A percentile compares a stretch with the other conserved stretches of the same genome.
These are phyloP conservation scores for Colletotrichum zoysiae DNA, from an alignment of 2,329 filamentous ascomycete genomes.

Conservation along the genomic window DNA sequence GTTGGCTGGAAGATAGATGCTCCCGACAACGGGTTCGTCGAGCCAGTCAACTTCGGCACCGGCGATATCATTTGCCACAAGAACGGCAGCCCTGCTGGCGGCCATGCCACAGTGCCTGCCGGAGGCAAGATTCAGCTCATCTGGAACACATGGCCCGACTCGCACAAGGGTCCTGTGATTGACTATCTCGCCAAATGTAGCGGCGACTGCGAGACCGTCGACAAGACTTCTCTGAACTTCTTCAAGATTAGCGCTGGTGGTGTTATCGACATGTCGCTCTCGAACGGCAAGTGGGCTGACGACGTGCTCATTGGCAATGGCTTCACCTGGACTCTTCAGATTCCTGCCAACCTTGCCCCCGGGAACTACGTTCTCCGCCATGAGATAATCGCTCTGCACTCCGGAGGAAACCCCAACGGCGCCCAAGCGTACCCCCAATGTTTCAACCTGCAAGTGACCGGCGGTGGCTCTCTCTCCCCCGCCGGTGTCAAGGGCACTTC, in stretches of 20 bases:
- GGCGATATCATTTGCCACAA: conserved; percentile 63
- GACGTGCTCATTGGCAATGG: conserved; percentile 64
- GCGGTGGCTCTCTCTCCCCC: conserved; percentile 50
- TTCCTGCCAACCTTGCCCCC: conserved; percentile 60
- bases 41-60: conserved; percentile 55
- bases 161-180: conserved; percentile 72
- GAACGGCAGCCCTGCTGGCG: conserved; percentile 54
- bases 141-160: conserved; percentile 76
- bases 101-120: conserved; percentile 63
- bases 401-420: conserved; percentile 55
- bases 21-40: conserved; percentile 59
- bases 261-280: conserved; percentile 57
- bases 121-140: conserved; percentile 69
- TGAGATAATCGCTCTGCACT: conserved; percentile 68
- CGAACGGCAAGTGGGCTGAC: conserved; percentile 67
- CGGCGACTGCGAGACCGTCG: conserved; percentile 64
- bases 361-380: conserved; percentile 68
- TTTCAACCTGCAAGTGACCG: conserved; percentile 61
- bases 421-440: conserved; percentile 67
- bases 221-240: conserved; percentile 65
- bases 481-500: conserved; percentile 52
- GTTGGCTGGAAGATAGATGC: conserved; percentile 52
- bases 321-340: conserved; percentile 60
- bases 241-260: conserved; percentile 71
- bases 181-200: conserved; percentile 69